These are phyloP conservation scores for Massarina eburnea DNA, from an alignment of 2,329 filamentous ascomycete species.

Conservation along the genomic window DNA sequence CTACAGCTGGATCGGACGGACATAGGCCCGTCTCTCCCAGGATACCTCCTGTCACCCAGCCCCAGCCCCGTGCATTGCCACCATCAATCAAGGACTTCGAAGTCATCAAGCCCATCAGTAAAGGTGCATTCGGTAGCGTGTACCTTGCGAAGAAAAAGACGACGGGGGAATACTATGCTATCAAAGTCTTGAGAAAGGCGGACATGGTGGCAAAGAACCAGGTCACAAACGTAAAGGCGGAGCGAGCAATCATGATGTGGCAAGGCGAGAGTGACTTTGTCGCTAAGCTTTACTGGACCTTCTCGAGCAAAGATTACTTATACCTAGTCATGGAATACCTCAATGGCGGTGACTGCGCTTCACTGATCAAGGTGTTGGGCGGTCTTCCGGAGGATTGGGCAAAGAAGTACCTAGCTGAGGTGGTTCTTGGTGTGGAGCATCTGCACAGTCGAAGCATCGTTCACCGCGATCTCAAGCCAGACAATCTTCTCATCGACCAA, in stretches of 20 bases:
- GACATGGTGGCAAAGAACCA: slow-evolving; percentile 99
- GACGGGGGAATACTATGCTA: slow-evolving; percentile 96
- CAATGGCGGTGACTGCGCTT: slow-evolving; percentile 95
- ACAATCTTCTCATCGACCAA: slow-evolving; percentile 95
- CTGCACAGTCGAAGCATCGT: slow-evolving; percentile 93
- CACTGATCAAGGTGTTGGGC: slow-evolving; percentile 90
- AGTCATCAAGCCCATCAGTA: slow-evolving; percentile 99
- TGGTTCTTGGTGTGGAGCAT: slow-evolving; percentile 95
- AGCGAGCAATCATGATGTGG: slow-evolving; percentile 99
- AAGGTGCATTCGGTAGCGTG: slow-evolving; percentile 96
- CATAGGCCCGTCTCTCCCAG: slow-evolving; percentile 77
- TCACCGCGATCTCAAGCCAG: slow-evolving; percentile 93
- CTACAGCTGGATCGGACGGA: slow-evolving; percentile 74
- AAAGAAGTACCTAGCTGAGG: slow-evolving; percentile 95
- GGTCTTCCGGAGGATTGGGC: slow-evolving; percentile 96
- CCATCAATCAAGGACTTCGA: slow-evolving; percentile 99
- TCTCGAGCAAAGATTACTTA: slow-evolving; percentile 98
- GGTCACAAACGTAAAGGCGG: slow-evolving; percentile 97
- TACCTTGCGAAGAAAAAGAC: slow-evolving; percentile 98
- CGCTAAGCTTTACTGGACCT: slow-evolving; percentile 98
- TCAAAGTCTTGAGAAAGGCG: slow-evolving; percentile 98
- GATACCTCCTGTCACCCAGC: slow-evolving; percentile 73
- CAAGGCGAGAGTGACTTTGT: slow-evolving; percentile 99
- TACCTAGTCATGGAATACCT: slow-evolving; percentile 99
- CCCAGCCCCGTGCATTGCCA: slow-evolving; percentile 83